A percentile compares a stretch with the other conserved stretches of the same genome.
Conservation (phyloP, 2,329 filamentous ascomycete genomes). For the Botryotinia convoluta region DNA sequence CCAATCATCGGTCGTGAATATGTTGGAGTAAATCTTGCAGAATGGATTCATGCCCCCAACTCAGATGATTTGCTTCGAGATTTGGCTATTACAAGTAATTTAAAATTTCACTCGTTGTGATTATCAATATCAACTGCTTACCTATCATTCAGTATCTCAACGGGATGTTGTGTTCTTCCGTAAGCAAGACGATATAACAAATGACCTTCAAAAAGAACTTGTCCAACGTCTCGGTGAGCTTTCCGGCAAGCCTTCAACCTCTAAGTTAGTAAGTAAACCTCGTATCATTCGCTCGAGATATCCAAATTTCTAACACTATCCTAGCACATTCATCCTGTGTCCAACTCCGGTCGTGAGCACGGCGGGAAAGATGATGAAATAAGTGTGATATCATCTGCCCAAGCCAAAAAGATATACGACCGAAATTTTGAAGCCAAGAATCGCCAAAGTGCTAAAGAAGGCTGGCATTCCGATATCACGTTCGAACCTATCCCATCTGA, state of each 20-base stretch:
- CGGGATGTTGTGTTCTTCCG: slow-evolving; percentile 71
- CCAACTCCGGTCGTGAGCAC: slow-evolving; percentile 51
- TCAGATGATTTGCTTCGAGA: slow-evolving; percentile 49
- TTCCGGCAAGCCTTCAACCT: slow-evolving; percentile 54
- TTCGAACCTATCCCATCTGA: slow-evolving; percentile 64
- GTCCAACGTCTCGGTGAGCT: slow-evolving; percentile 59
- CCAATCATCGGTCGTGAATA: slow-evolving; percentile 49
- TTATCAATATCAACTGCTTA: background rate
- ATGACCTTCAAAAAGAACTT: slow-evolving; percentile 64
- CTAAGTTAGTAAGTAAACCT: slow-evolving; percentile 42
- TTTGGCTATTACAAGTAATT: slow-evolving; percentile 46
- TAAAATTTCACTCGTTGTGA: slow-evolving; percentile 21
- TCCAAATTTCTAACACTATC: background rate
- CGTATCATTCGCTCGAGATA: background rate
- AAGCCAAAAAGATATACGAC: slow-evolving; percentile 52
- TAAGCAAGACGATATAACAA: slow-evolving; percentile 57
- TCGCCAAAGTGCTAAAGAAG: slow-evolving; percentile 46
- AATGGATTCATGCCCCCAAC: slow-evolving; percentile 48
- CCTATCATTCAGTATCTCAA: slow-evolving; percentile 53
- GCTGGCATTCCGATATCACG: slow-evolving; percentile 63
- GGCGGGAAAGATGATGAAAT: slow-evolving; percentile 59
- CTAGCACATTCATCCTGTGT: slow-evolving; percentile 57
- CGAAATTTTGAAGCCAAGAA: slow-evolving; percentile 41
- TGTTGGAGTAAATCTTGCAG: slow-evolving; percentile 42
- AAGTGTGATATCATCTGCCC: slow-evolving; percentile 59